phyloP scores from a whole-genome alignment of 2,329 filamentous ascomycete genomes.

The Diplocarpon rosae region DNA sequence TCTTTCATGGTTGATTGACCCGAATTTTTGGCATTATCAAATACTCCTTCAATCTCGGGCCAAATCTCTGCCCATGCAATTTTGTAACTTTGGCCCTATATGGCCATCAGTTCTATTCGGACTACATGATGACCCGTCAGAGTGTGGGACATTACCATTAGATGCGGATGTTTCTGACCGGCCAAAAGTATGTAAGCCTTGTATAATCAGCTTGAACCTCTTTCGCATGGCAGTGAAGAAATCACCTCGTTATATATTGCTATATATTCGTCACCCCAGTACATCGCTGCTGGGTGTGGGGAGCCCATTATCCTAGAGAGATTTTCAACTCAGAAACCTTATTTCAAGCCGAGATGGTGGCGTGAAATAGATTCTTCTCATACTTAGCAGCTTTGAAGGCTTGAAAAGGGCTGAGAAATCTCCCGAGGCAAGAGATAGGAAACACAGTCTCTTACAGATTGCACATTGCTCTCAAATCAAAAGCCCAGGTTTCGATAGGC shows the following conservation, averaged over 20 bases:
- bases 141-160: conserved; percentile 42
- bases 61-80: conserved; percentile 65
- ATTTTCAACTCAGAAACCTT: not conserved
- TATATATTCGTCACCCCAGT: conserved; percentile 63
- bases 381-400: not conserved
- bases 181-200: conserved; percentile 55
- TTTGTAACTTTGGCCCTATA: conserved; percentile 50
- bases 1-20: conserved; percentile 79
- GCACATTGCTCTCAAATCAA: conserved; percentile 65
- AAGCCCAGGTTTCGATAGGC: conserved; percentile 62
- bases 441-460: conserved; percentile 38
- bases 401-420: too few relatives aligned
- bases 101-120: conserved; percentile 4
- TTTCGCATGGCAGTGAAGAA: not conserved
- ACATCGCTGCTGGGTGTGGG: conserved; percentile 65
- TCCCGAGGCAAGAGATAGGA: too few relatives aligned
- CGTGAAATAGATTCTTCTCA: not conserved
- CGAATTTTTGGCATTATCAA: conserved; percentile 53
- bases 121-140: not conserved
- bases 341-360: too few relatives aligned
- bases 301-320: conserved; percentile 53
- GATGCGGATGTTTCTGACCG: conserved; percentile 61
- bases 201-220: not conserved
- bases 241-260: conserved; percentile 55
- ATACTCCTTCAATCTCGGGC: conserved; percentile 57